phyloP scores from a whole-genome alignment of 2,329 filamentous ascomycete genomes.

The Davidsoniella neocaledoniae region DNA sequence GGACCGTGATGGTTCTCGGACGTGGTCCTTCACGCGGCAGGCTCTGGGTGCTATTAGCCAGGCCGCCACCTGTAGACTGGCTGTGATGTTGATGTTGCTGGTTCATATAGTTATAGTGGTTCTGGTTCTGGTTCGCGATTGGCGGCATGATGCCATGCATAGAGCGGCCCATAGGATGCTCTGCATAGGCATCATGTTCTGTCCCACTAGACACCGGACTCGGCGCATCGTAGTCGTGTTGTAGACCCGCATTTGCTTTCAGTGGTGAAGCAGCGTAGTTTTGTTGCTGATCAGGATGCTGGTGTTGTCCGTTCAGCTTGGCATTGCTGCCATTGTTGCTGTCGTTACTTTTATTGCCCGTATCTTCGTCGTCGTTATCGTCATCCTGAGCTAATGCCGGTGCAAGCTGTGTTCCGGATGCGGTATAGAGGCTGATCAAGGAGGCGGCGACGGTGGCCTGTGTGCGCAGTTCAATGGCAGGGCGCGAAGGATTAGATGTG shows the following conservation, averaged over 20 bases:
- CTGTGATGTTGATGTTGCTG: background rate
- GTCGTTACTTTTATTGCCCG: conserved; percentile 16
- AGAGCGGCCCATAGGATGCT: background rate
- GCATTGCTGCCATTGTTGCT: conserved; percentile 7
- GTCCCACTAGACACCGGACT: conserved; percentile 10
- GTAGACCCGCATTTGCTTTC: too few species aligned
- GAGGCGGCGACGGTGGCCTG: conserved; percentile 48
- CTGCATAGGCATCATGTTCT: background rate
- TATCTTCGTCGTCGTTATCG: conserved; percentile 14
- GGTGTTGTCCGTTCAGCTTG: too few species aligned
- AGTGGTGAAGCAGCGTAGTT: too few species aligned
- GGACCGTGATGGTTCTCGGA: conserved; percentile 34
- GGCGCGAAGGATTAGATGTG: conserved; percentile 34
- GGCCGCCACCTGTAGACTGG: background rate
- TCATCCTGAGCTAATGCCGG: conserved; percentile 24
- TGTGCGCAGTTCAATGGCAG: conserved; percentile 40
- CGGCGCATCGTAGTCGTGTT: conserved; percentile 1
- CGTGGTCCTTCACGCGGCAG: background rate
- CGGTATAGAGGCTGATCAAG: conserved; percentile 41
- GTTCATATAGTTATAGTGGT: background rate
- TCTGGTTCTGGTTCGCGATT: too few species aligned
- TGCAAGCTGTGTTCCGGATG: conserved; percentile 25
- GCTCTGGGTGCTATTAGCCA: background rate
- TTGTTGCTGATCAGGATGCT: too few species aligned
- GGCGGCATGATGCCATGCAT: background rate